Evolutionary conservation across 208 protist species (phyloP).

Genomic region (Endotrypanum monterogeii): DNA sequence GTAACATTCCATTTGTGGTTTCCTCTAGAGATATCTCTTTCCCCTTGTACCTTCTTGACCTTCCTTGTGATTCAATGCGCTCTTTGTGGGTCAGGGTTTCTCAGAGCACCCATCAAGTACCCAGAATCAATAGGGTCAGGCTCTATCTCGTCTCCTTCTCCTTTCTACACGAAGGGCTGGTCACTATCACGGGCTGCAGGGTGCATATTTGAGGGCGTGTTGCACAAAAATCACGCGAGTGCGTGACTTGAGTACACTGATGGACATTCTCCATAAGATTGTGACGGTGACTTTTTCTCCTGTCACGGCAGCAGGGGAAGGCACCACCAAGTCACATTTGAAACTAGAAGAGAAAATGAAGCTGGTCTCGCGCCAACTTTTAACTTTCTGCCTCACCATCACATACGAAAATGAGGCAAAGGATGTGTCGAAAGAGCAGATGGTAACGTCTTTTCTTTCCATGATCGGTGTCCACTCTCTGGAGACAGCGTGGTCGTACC

Average conservation of each 20-base stretch:
- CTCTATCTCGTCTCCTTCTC: neutral
- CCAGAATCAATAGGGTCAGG: neutral
- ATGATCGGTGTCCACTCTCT: conserved; percentile 48
- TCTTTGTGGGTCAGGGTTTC: neutral
- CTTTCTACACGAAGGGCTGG: neutral
- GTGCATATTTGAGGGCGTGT: neutral
- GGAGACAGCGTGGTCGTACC: conserved; percentile 39
- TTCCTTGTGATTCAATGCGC: neutral
- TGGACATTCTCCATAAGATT: conserved; percentile 43
- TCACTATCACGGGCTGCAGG: neutral
- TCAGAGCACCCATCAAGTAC: neutral
- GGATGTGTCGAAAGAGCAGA: conserved; percentile 21
- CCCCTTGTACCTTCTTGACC: neutral
- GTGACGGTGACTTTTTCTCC: conserved; percentile 36
- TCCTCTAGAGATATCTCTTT: neutral
- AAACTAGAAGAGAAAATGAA: conserved; percentile 13
- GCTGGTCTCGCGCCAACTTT: conserved; percentile 41
- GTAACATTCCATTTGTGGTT: neutral
- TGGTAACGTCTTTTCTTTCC: conserved; percentile 37
- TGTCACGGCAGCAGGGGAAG: neutral
- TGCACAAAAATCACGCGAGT: neutral
- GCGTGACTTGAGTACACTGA: conserved; percentile 7
- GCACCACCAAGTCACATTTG: neutral
- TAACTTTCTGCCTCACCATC: conserved; percentile 48
- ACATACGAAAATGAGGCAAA: conserved; percentile 32